Conservation (phyloP, 2,329 filamentous ascomycete species). For the Pseudogymnoascus sp. region DNA sequence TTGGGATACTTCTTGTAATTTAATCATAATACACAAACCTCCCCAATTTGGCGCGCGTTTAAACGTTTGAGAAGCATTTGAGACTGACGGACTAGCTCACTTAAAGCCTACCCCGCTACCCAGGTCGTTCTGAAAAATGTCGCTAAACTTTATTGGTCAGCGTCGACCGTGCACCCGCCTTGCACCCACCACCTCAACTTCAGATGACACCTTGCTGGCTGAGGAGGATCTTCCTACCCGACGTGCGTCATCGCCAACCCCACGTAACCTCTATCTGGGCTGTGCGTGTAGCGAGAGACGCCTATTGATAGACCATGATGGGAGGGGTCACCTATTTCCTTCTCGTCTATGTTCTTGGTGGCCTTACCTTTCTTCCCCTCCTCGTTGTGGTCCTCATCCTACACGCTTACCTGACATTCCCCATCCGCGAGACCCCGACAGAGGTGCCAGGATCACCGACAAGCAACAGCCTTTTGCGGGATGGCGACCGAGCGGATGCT, state of each 20-base stretch:
- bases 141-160: conserved; percentile 1
- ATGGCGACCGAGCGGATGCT: conserved; percentile 57
- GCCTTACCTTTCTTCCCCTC: not conserved
- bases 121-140: not conserved
- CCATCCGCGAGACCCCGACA: conserved; percentile 36
- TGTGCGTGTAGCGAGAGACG: not conserved
- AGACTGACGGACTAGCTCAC: not conserved
- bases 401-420: conserved; percentile 64
- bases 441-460: conserved; percentile 32
- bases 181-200: not conserved
- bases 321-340: conserved; percentile 8
- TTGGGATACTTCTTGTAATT: not conserved
- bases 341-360: conserved; percentile 5
- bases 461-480: conserved; percentile 43
- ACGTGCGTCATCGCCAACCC: conserved; percentile 4
- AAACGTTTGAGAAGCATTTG: not conserved
- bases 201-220: conserved; percentile 8
- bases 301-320: conserved; percentile 9
- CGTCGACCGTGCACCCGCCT: not conserved
- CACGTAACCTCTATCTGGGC: conserved; percentile 2
- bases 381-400: conserved; percentile 40
- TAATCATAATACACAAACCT: not conserved
- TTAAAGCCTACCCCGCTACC: not conserved
- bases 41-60: not conserved
- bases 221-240: not conserved